Conservation (phyloP, 257 asterid species). For the Fraxinus pennsylvanica region DNA sequence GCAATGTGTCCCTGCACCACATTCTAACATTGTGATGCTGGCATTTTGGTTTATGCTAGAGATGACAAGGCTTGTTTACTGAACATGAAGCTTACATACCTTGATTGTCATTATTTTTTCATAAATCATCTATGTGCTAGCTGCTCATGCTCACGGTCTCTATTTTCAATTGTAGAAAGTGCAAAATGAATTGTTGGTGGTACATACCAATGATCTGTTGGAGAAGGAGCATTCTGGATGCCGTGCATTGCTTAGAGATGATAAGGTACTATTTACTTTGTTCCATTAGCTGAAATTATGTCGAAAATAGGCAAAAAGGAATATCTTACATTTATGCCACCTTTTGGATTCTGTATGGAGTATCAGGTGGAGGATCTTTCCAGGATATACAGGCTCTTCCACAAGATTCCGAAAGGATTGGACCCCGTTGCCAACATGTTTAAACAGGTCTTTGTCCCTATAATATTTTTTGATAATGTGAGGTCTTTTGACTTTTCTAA, state of each 20-base stretch:
- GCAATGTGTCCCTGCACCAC: not conserved
- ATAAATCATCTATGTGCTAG: not conserved
- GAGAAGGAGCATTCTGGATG: slow-evolving; percentile 69
- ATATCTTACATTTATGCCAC: not conserved
- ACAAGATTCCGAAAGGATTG: slow-evolving; percentile 38
- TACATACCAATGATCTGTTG: slow-evolving; percentile 42
- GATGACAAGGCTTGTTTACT: not conserved
- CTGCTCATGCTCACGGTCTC: slow-evolving; percentile 3
- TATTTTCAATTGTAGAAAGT: slow-evolving; percentile 34
- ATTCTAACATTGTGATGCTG: not conserved
- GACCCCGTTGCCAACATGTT: slow-evolving; percentile 42
- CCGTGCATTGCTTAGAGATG: slow-evolving; percentile 53
- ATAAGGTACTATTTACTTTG: slow-evolving; percentile 40
- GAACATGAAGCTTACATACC: not conserved
- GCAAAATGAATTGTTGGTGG: slow-evolving; percentile 44
- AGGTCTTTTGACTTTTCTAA: slow-evolving; percentile 10
- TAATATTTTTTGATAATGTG: not conserved
- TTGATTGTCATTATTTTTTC: not conserved
- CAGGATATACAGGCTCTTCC: slow-evolving; percentile 59
- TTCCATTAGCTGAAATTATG: not conserved
- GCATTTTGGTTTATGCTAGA: not conserved
- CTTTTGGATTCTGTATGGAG: slow-evolving; percentile 13
- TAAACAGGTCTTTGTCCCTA: slow-evolving; percentile 44
- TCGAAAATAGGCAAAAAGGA: not conserved
- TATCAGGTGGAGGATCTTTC: slow-evolving; percentile 58